These are phyloP conservation scores for Cucumis variabilis DNA, from an alignment of 331 rosid genomes.

Conservation along the genomic window DNA sequence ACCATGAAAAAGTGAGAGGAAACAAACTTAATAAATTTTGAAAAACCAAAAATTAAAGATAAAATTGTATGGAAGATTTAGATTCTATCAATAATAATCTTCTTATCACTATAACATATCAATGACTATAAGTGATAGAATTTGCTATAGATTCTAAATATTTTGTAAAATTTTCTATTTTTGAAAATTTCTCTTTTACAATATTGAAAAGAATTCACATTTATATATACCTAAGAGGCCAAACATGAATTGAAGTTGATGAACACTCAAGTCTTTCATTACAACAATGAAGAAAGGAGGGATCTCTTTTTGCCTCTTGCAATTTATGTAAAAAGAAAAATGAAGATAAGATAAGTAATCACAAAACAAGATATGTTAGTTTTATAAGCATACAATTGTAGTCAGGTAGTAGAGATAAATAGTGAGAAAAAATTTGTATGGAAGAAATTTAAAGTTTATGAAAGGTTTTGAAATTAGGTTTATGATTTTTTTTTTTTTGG, in stretches of 20 bases:
- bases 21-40: too few relatives aligned
- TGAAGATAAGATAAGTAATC: not conserved
- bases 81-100: too few relatives aligned
- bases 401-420: not conserved
- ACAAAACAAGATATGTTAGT: not conserved
- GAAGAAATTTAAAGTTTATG: not conserved
- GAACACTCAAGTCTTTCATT: slow-evolving; percentile 48
- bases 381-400: not conserved
- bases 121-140: too few relatives aligned
- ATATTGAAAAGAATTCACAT: not conserved
- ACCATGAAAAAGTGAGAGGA: too few relatives aligned
- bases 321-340: not conserved
- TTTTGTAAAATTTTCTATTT: too few relatives aligned
- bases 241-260: slow-evolving; percentile 52
- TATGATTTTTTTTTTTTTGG: too few relatives aligned
- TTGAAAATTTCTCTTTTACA: too few relatives aligned
- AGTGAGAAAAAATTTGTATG: not conserved
- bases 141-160: too few relatives aligned
- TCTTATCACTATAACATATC: too few relatives aligned
- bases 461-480: not conserved
- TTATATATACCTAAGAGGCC: slow-evolving; percentile 52
- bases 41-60: too few relatives aligned
- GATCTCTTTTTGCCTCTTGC: not conserved
- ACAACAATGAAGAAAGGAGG: not conserved
- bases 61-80: too few relatives aligned